These are phyloP conservation scores for Colletotrichum incanum DNA, from an alignment of 2,329 filamentous ascomycete species.

Conservation along the genomic window DNA sequence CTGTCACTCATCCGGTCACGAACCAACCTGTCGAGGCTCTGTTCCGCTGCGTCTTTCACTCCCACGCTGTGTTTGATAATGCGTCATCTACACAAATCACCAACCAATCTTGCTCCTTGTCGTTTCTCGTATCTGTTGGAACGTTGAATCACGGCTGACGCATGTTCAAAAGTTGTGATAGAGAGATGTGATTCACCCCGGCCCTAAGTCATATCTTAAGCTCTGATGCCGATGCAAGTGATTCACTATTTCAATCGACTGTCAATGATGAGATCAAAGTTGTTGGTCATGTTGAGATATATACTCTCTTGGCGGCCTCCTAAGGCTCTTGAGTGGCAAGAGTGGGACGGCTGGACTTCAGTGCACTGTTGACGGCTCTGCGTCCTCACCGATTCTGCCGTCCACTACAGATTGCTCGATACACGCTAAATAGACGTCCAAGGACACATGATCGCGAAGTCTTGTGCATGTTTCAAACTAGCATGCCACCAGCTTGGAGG, in stretches of 20 bases:
- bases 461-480: too few relatives aligned
- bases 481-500: not conserved
- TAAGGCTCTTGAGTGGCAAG: not conserved
- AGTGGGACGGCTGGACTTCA: too few relatives aligned
- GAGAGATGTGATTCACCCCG: not conserved
- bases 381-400: not conserved
- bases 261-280: not conserved
- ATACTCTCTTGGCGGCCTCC: not conserved
- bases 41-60: not conserved
- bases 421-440: not conserved
- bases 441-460: too few relatives aligned
- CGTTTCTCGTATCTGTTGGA: not conserved
- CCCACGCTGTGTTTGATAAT: not conserved
- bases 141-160: not conserved
- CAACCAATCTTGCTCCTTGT: not conserved
- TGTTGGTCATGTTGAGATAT: not conserved
- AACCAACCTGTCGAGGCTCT: too few relatives aligned
- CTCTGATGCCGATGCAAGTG: not conserved
- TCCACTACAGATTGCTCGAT: too few relatives aligned
- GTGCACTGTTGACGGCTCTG: not conserved
- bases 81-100: not conserved
- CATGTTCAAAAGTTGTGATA: not conserved
- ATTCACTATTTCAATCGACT: not conserved
- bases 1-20: too few relatives aligned
- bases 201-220: not conserved